Base-by-base conservation (phyloP, 306 rosid species). In the Pyrus betulifolia region DNA sequence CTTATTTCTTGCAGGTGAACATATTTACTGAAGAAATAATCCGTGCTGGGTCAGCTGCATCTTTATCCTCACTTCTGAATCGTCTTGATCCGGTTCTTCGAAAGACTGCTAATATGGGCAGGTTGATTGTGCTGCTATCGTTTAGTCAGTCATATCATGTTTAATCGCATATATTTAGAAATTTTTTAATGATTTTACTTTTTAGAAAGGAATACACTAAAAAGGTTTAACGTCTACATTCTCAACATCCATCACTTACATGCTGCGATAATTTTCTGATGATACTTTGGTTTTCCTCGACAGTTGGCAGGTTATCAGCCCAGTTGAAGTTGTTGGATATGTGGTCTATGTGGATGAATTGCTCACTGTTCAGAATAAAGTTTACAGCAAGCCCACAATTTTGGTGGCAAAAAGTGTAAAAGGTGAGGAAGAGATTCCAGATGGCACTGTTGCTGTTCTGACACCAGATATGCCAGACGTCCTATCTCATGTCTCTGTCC, bases 271-370 rank as follows among this genome's bases (percentile, higher is more conserved):
- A 67, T 75, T 80, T 79, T 83, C 85, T 88, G 65, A 83, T 76
- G 68, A 69, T 72, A 75, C 80, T 83, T 78, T 82, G 76, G 44
- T 70, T 78, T 60, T 42, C 71, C 18, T 83, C 82, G 78, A 88
- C 93, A 95, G 99, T 81, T 95, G 99, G 99, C 99, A 95, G 87
- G 88, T 95, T 85, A 95, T 95, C 82, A 95, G 99, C 82, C 98
- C 98, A 23, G 85, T 87, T 82, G 97, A 95, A 88, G 83, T 88
- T 6, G 83, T 87, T 70, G 99, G 99, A 77, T 92, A 92, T 79
- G 90, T 95, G 60, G 96, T 89, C 74, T 93, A 86, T 65, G 96
- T 95, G 79, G 96, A 95, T 72, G 97, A 90, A 89, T 86, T 95
- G 88, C 97, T 95, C 79, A 25, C 92, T 49, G 96, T 95, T 86